A percentile compares a stretch with the other conserved stretches of the same genome.
These are phyloP conservation scores for Passalora sequoiae DNA, from an alignment of 2,329 filamentous ascomycete genomes.

Conservation along the genomic window DNA sequence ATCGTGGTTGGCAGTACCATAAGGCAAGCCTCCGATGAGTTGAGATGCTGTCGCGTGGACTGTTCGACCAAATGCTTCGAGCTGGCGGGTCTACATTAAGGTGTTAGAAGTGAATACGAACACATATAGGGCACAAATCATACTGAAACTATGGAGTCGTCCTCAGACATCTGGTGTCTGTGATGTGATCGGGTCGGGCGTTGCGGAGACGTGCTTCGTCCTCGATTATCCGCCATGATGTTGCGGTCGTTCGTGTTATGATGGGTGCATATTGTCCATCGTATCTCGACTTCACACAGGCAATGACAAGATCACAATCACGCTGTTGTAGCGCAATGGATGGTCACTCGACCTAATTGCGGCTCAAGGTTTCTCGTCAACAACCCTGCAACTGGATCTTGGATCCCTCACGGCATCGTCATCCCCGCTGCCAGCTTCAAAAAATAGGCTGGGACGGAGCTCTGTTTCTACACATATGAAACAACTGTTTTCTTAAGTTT, in stretches of 20 bases:
- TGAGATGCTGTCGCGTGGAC: conserved; percentile 90
- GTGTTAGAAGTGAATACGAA: background rate
- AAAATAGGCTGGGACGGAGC: too few species aligned
- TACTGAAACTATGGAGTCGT: conserved; percentile 20
- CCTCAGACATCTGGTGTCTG: conserved; percentile 15
- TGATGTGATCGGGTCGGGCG: conserved; percentile 15
- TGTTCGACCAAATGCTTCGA: conserved; percentile 91
- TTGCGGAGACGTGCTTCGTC: conserved; percentile 30
- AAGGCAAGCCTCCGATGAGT: conserved; percentile 68
- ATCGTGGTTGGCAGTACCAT: conserved; percentile 32
- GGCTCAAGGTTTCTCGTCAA: too few species aligned
- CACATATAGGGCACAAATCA: too few species aligned
- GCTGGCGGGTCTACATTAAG: conserved; percentile 63
- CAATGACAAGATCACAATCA: background rate
- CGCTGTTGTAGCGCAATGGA: background rate
- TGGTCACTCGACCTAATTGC: background rate
- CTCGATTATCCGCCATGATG: conserved; percentile 25
- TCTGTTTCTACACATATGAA: too few species aligned
- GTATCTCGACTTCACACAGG: background rate
- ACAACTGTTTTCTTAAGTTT: too few species aligned
- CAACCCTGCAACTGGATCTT: too few species aligned
- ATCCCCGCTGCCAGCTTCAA: too few species aligned
- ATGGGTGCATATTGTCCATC: conserved; percentile 9
- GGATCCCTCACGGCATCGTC: too few species aligned
- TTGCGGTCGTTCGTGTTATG: conserved; percentile 6